Evolutionary conservation across 179 eudicot genomes (phyloP), one percentile per base, ranked within the genome.

Genomic region (Vitellaria paradoxa): DNA sequence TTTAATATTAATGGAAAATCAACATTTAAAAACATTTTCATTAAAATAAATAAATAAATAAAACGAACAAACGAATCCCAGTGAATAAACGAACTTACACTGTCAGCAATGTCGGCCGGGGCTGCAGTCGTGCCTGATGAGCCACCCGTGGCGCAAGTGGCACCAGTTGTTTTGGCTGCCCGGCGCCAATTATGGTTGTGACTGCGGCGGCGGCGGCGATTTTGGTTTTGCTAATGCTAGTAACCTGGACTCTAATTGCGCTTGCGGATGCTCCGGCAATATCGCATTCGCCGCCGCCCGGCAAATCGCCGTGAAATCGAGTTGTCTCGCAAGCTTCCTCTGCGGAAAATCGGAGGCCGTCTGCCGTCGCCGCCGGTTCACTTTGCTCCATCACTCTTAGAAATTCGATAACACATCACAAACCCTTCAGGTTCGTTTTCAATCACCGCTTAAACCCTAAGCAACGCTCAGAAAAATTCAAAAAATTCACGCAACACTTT

Each of bases 261-360:
- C 75, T 45, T 79, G 90, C 15, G 75, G 87, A 70, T 79, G 82
- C 74, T 85, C 83, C 21, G 84, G 84, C 74, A 79, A 56, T 60
- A 81, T 75, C 69, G 52, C 66, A 78, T 66, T 75, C 65, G 68
- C 85, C 73, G 86, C 71, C 8, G 83, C 80, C 42, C 66, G 47
- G 24, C 63, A 62, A 60, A 26, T 70, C 65, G 87, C 82, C 47
- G 86, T 71, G 76, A 91, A 91, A 85, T 91, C 89, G 71, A 91
- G 76, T 76, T 91, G 95, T 69, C 92, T 83, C 78, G 86, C 89
- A 73, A 84, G 79, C 79, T 81, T 87, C 76, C 82, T 85, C 69
- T 77, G 77, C 60, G 75, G 73, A 15, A 85, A 74, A 66, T 82
- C 85, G 45, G 78, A 55, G 72, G 5, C 45, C 45, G 45, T 42